These are phyloP conservation scores for Penicillium sp. DNA, from an alignment of 2,329 filamentous ascomycete genomes.

Conservation along the genomic window DNA sequence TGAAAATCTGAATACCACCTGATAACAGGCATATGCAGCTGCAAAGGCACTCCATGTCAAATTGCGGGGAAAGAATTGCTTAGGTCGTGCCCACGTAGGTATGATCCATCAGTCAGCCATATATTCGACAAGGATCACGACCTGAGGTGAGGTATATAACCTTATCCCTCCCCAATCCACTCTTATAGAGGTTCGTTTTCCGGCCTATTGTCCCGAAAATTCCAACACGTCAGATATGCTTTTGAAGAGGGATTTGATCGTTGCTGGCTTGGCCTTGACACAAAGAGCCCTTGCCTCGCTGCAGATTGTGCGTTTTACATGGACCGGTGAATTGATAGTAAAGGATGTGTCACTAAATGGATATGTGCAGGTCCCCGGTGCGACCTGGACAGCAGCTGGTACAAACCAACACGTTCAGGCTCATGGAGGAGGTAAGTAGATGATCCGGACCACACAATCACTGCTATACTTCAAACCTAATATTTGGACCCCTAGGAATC, in stretches of 20 bases:
- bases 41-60: too few species aligned
- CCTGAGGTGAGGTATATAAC: too few species aligned
- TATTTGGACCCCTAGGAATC: constrained; percentile 30
- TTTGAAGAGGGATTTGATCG: neutral
- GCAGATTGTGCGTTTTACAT: neutral
- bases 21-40: too few species aligned
- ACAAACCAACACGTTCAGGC: constrained; percentile 1
- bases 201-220: neutral
- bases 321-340: neutral
- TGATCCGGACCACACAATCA: neutral
- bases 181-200: too few species aligned
- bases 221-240: neutral
- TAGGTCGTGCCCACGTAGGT: too few species aligned
- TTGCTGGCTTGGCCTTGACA: neutral
- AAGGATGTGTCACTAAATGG: neutral
- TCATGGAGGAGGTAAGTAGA: neutral
- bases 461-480: neutral
- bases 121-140: too few species aligned
- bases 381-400: neutral
- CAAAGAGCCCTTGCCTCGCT: neutral
- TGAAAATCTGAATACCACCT: too few species aligned
- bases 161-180: too few species aligned
- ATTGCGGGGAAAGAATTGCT: too few species aligned
- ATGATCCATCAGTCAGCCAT: too few species aligned
- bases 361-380: neutral